Evolutionary conservation across 768 basidiomycete species (phyloP).

Genomic region (Boletus rex-veris): DNA sequence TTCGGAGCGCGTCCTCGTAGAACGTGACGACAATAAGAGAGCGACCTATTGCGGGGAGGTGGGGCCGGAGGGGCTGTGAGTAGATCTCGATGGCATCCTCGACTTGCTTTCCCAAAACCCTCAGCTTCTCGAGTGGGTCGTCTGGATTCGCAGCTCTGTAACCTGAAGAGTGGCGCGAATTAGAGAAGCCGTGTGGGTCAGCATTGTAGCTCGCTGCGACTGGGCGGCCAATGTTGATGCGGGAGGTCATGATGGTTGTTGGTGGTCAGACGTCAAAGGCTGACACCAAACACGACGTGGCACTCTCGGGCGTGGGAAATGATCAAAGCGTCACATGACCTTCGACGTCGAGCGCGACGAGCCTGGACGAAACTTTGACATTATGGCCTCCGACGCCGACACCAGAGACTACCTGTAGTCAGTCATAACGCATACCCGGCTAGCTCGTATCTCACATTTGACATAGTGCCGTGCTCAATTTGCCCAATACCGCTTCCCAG

Average conservation of each 20-base stretch:
- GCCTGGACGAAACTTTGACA: background rate
- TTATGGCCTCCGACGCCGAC: background rate
- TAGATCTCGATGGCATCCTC: slow-evolving; percentile 93
- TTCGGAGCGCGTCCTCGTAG: slow-evolving; percentile 92
- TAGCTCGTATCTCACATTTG: background rate
- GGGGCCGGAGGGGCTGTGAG: slow-evolving; percentile 89
- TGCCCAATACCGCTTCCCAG: slow-evolving; percentile 59
- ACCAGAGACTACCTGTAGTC: slow-evolving; percentile 29
- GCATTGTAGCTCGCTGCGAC: slow-evolving; percentile 53
- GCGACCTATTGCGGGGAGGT: slow-evolving; percentile 91
- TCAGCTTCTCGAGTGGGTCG: slow-evolving; percentile 76
- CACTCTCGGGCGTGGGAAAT: slow-evolving; percentile 23
- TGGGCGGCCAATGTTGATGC: slow-evolving; percentile 80
- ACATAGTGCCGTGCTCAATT: slow-evolving; percentile 60
- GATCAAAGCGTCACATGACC: slow-evolving; percentile 22
- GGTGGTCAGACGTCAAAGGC: background rate
- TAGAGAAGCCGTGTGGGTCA: slow-evolving; percentile 80
- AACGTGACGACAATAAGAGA: slow-evolving; percentile 99
- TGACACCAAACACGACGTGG: slow-evolving; percentile 20
- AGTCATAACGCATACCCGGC: slow-evolving; percentile 2
- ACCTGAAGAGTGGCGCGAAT: slow-evolving; percentile 62
- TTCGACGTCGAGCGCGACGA: background rate
- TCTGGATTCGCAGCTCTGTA: slow-evolving; percentile 80
- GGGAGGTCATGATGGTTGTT: slow-evolving; percentile 61
- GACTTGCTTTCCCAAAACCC: slow-evolving; percentile 64